These are phyloP conservation scores for Podospora sp. DNA, from an alignment of 495 filamentous ascomycete species.

Conservation along the genomic window DNA sequence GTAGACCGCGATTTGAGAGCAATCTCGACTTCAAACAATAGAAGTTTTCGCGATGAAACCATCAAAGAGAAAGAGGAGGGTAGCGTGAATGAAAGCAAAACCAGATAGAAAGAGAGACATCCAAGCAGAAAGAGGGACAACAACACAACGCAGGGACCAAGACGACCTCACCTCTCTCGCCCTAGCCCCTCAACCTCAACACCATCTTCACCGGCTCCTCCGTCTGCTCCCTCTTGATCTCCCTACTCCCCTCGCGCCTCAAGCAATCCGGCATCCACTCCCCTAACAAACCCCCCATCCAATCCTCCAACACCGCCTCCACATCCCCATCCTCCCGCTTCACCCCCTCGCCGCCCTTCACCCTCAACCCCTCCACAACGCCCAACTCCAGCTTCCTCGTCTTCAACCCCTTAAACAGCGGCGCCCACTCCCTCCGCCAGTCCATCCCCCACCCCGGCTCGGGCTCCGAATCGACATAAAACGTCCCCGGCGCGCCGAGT, in stretches of 20 bases:
- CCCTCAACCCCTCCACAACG: not conserved
- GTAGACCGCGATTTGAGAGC: no score
- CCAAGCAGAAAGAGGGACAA: not conserved
- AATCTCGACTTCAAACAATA: no score
- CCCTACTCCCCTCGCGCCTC: not conserved
- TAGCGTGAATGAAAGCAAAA: no score
- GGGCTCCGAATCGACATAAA: not conserved
- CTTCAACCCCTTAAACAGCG: constrained; percentile 6
- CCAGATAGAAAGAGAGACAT: no score
- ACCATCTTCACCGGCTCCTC: not conserved
- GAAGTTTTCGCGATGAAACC: no score
- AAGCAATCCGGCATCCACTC: constrained; percentile 4
- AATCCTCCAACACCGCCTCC: not conserved
- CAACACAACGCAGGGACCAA: not conserved
- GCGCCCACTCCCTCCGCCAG: constrained; percentile 4
- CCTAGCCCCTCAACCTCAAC: not conserved
- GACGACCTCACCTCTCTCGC: not conserved
- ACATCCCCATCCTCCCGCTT: not conserved
- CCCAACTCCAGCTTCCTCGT: not conserved
- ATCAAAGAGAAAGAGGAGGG: no score
- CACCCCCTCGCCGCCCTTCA: not conserved
- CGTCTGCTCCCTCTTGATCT: not conserved
- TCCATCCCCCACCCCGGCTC: not conserved
- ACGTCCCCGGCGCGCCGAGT: not conserved
- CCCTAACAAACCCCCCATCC: not conserved